These are phyloP conservation scores for Syzygium malaccense DNA, from an alignment of 441 rosid genomes.

Conservation along the genomic window DNA sequence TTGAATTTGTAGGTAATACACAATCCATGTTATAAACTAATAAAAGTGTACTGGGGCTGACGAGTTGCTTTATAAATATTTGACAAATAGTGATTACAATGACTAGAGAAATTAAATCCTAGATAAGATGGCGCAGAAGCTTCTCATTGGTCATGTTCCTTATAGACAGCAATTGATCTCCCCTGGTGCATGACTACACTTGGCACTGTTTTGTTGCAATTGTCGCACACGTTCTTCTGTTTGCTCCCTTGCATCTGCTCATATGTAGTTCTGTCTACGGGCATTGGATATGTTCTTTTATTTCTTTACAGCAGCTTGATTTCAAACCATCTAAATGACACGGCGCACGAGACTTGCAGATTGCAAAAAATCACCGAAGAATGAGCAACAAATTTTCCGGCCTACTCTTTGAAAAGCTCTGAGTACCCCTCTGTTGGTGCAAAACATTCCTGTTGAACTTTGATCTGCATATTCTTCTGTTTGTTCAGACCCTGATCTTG, in stretches of 20 bases:
- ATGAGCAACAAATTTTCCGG: slow-evolving; percentile 63
- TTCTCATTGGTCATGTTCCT: neutral
- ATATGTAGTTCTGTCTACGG: neutral
- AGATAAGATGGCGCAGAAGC: neutral
- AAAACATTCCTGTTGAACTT: slow-evolving; percentile 65
- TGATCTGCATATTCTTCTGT: neutral
- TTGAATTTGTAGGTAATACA: neutral
- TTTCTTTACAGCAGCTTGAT: neutral
- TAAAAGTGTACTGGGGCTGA: neutral
- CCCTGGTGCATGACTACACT: neutral
- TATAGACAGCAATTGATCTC: neutral
- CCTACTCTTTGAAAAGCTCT: slow-evolving; percentile 73
- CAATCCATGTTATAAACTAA: neutral
- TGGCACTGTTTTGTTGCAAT: neutral
- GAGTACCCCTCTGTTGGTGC: slow-evolving; percentile 91
- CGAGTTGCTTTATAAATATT: neutral
- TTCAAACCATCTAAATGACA: neutral
- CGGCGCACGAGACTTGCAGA: slow-evolving; percentile 27
- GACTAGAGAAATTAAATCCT: neutral
- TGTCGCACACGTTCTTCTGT: neutral
- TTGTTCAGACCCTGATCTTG: neutral
- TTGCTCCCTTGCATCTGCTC: neutral
- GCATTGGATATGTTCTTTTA: neutral
- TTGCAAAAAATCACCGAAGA: slow-evolving; percentile 82
- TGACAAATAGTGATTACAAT: neutral